Conservation (phyloP, 1,284 basidiomycete species). For the Cutaneotrichosporon sp. region DNA sequence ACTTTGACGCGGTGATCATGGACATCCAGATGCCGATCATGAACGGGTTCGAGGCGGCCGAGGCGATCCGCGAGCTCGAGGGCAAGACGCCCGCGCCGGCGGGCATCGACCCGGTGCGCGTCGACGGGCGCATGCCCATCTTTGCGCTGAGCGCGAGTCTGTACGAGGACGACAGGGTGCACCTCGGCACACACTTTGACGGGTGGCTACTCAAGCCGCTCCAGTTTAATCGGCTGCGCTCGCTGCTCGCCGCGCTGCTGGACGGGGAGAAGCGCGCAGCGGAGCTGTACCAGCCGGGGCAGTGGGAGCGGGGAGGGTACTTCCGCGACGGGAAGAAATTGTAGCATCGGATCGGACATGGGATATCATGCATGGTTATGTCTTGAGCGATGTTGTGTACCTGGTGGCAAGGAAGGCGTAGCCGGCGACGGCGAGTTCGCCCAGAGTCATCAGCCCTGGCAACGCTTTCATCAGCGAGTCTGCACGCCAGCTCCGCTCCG, state of each 20-base stretch:
- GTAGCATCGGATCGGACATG: too few relatives aligned
- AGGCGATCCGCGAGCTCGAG: constrained; percentile 68
- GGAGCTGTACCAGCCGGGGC: constrained; percentile 64
- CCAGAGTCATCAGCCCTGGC: too few relatives aligned
- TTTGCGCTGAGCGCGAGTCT: constrained; percentile 82
- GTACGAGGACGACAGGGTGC: constrained; percentile 63
- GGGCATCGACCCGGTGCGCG: constrained; percentile 36
- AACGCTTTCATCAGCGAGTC: too few relatives aligned
- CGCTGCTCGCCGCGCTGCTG: constrained; percentile 64
- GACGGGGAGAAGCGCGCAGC: constrained; percentile 60
- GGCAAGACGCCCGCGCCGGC: constrained; percentile 22
- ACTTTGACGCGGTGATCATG: constrained; percentile 75
- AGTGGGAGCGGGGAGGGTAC: constrained; percentile 75
- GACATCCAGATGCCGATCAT: constrained; percentile 88
- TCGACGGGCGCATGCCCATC: constrained; percentile 74
- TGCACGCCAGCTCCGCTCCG: too few relatives aligned
- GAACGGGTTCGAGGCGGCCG: constrained; percentile 72
- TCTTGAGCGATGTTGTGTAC: too few relatives aligned
- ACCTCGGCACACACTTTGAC: constrained; percentile 69
- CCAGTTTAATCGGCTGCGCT: constrained; percentile 69
- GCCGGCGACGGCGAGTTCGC: too few relatives aligned
- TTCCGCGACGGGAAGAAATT: constrained; percentile 45
- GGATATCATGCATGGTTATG: too few relatives aligned
- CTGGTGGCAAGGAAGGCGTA: too few relatives aligned
- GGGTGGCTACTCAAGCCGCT: constrained; percentile 88